These are phyloP conservation scores for Phytophthora litchii DNA, from an alignment of 352 stramenopile species.

Conservation along the genomic window DNA sequence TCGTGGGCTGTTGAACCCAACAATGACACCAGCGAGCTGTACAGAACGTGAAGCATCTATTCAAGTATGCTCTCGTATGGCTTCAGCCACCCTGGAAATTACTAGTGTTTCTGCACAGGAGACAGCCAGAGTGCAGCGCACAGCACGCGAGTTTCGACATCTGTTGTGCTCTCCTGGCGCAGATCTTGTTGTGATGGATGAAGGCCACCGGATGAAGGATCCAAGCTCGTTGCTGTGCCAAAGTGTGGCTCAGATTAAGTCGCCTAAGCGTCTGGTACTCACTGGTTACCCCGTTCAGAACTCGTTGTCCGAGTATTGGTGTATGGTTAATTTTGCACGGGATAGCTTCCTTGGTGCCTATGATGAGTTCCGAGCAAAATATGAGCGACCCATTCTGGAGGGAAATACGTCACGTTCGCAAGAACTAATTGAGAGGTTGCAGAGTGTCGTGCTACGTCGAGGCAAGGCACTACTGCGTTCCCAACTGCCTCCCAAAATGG, in stretches of 20 bases:
- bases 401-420: constrained; percentile 59
- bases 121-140: constrained; percentile 54
- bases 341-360: constrained; percentile 74
- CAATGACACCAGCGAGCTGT: constrained; percentile 32
- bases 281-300: constrained; percentile 97
- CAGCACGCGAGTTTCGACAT: constrained; percentile 51
- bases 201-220: constrained; percentile 90
- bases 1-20: constrained; percentile 80
- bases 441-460: constrained; percentile 75
- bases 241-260: constrained; percentile 77
- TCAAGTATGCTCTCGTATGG: constrained; percentile 69
- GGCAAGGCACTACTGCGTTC: constrained; percentile 66
- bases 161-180: constrained; percentile 72
- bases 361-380: constrained; percentile 76
- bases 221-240: constrained; percentile 85
- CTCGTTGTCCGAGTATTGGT: constrained; percentile 93
- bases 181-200: constrained; percentile 85
- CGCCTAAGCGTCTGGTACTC: constrained; percentile 86
- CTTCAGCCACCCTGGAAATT: constrained; percentile 71
- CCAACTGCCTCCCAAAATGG: constrained; percentile 81
- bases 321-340: constrained; percentile 90
- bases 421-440: constrained; percentile 71
- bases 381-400: constrained; percentile 85
- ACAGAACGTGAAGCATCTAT: constrained; percentile 52
- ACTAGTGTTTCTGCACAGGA: constrained; percentile 55